A percentile compares a stretch with the other conserved stretches of the same genome.
These are phyloP conservation scores for Xylaria cubensis DNA, from an alignment of 495 filamentous ascomycete genomes.

Conservation along the genomic window DNA sequence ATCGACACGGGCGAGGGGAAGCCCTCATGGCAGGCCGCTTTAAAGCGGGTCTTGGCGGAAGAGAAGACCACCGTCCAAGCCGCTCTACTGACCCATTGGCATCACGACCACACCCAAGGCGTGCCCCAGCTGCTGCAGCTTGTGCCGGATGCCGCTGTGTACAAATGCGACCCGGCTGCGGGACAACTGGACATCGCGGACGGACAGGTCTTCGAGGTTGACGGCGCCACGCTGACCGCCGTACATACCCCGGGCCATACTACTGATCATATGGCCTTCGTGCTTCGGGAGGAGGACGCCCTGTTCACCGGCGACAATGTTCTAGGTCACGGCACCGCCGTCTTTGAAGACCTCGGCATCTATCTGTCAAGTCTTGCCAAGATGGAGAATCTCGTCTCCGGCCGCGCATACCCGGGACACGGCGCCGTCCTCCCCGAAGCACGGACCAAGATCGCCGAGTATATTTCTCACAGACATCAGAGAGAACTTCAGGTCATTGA, in stretches of 20 bases:
- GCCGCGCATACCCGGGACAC: conserved; percentile 88
- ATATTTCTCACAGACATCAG: conserved; percentile 78
- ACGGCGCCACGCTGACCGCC: conserved; percentile 79
- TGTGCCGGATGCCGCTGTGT: conserved; percentile 63
- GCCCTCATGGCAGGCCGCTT: conserved; percentile 62
- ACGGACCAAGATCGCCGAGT: conserved; percentile 71
- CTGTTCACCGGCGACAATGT: conserved; percentile 97
- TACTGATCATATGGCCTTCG: conserved; percentile 79
- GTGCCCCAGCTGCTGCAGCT: conserved; percentile 67
- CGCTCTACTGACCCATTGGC: conserved; percentile 87
- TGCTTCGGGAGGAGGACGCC: conserved; percentile 77
- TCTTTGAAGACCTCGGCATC: conserved; percentile 80
- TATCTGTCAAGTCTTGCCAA: conserved; percentile 77
- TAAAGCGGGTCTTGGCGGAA: conserved; percentile 66
- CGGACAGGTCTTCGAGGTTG: conserved; percentile 73
- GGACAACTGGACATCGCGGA: conserved; percentile 66
- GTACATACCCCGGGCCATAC: conserved; percentile 87
- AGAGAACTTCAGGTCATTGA: conserved; percentile 83
- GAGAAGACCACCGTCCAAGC: conserved; percentile 70
- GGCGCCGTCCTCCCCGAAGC: conserved; percentile 76
- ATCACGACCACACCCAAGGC: conserved; percentile 83
- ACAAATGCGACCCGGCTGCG: conserved; percentile 58
- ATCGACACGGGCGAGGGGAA: conserved; percentile 82
- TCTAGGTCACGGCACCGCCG: conserved; percentile 89
- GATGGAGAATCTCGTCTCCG: conserved; percentile 70